Evolutionary conservation across 129 eudicot species (phyloP).

Genomic region (Dittrichia graveolens): DNA sequence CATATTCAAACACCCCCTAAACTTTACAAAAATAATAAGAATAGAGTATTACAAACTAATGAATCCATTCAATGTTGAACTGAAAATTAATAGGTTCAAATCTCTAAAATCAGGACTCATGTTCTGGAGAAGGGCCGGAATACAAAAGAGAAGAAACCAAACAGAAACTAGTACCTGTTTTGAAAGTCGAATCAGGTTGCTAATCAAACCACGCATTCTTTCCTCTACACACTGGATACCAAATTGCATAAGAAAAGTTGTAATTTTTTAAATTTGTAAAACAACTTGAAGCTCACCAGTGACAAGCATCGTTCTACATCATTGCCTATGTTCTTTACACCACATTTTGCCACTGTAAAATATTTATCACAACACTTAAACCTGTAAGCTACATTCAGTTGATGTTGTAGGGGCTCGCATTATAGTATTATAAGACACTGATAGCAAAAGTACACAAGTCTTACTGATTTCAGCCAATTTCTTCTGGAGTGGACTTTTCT

Average conservation of each 20-base stretch:
- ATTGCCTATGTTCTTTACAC: conserved; percentile 56
- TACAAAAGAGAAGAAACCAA: conserved; percentile 7
- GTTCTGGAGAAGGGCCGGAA: neutral
- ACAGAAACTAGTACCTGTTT: conserved; percentile 59
- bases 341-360: conserved; percentile 66
- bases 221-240: conserved; percentile 77
- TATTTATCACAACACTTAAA: conserved; percentile 22
- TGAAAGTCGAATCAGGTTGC: conserved; percentile 65
- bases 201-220: conserved; percentile 78
- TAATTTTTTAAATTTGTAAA: neutral
- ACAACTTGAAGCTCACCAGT: conserved; percentile 45
- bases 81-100: neutral
- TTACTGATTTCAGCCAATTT: conserved; percentile 78
- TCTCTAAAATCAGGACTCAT: conserved; percentile 7
- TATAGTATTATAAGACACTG: neutral
- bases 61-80: neutral
- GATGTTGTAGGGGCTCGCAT: conserved; percentile 37
- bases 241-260: conserved; percentile 32
- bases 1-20: neutral
- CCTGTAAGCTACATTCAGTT: conserved; percentile 65
- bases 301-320: conserved; percentile 86
- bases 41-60: neutral
- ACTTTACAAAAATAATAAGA: neutral
- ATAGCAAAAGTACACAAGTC: conserved; percentile 4
- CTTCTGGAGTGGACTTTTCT: conserved; percentile 73